Conservation (phyloP, 2,329 filamentous ascomycete species). For the Ophioceras dolichostomum region DNA sequence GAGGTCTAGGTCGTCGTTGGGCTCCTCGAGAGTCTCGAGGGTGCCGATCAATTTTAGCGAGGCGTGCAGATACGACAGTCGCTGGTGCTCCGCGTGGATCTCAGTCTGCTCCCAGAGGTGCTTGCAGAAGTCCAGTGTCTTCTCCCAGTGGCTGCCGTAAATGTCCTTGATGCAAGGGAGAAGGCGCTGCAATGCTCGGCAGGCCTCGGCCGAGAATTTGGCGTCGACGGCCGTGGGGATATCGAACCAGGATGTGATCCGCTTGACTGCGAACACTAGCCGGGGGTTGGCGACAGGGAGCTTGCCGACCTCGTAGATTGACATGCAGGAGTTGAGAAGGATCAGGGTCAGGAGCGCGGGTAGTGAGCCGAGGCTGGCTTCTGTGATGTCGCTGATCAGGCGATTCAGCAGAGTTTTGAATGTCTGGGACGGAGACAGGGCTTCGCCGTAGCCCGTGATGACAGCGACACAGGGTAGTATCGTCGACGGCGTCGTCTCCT, state of each 20-base stretch:
- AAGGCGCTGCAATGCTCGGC: slow-evolving; percentile 45
- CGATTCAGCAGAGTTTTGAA: slow-evolving; percentile 45
- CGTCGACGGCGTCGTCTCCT: slow-evolving; percentile 29
- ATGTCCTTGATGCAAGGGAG: slow-evolving; percentile 67
- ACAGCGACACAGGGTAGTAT: slow-evolving; percentile 36
- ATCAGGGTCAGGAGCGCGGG: slow-evolving; percentile 36
- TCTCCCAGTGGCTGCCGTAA: slow-evolving; percentile 81
- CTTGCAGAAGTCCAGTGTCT: slow-evolving; percentile 44
- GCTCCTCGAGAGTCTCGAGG: slow-evolving; percentile 52
- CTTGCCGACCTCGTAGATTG: slow-evolving; percentile 37
- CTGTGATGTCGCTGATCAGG: slow-evolving; percentile 47
- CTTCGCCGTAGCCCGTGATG: slow-evolving; percentile 38
- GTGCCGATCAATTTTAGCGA: slow-evolving; percentile 59
- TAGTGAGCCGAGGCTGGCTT: slow-evolving; percentile 26
- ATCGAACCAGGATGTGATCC: slow-evolving; percentile 61
- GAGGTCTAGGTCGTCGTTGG: slow-evolving; percentile 80
- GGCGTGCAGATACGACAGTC: slow-evolving; percentile 53
- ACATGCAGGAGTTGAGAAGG: slow-evolving; percentile 39
- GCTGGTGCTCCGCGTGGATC: slow-evolving; percentile 28
- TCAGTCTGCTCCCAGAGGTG: slow-evolving; percentile 40
- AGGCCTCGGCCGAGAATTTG: slow-evolving; percentile 35
- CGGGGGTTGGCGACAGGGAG: slow-evolving; percentile 53
- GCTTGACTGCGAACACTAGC: slow-evolving; percentile 70
- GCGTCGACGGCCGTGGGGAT: slow-evolving; percentile 28
- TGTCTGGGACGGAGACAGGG: slow-evolving; percentile 31